phyloP scores from a whole-genome alignment of 2,329 filamentous ascomycete species.

The Botryotinia calthae region DNA sequence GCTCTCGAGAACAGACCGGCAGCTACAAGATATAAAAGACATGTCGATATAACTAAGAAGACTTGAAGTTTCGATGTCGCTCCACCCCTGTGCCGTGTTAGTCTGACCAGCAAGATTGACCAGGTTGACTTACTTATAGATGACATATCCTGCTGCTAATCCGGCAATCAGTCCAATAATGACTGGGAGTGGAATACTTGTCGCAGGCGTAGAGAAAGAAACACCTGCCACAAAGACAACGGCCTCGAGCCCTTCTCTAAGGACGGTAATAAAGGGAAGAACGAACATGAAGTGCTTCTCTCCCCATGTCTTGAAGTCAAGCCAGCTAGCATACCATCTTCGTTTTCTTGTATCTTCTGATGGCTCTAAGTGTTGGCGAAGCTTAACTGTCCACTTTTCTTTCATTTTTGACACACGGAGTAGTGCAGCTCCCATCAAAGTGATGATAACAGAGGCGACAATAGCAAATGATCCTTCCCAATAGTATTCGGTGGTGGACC shows the following conservation, averaged over 20 bases:
- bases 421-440: slow-evolving; percentile 74
- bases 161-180: slow-evolving; percentile 70
- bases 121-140: slow-evolving; percentile 66
- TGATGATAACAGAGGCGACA: slow-evolving; percentile 76
- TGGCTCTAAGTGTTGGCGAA: slow-evolving; percentile 61
- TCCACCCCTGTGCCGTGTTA: slow-evolving; percentile 49
- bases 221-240: slow-evolving; percentile 86
- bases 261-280: slow-evolving; percentile 82
- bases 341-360: slow-evolving; percentile 40
- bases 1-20: slow-evolving; percentile 77
- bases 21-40: slow-evolving; percentile 79
- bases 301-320: slow-evolving; percentile 58
- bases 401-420: slow-evolving; percentile 80
- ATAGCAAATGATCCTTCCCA: slow-evolving; percentile 81
- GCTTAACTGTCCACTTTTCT: slow-evolving; percentile 83
- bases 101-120: neutral
- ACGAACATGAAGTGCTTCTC: slow-evolving; percentile 86
- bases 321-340: slow-evolving; percentile 38
- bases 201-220: slow-evolving; percentile 70
- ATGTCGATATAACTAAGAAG: slow-evolving; percentile 80
- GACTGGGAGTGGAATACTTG: slow-evolving; percentile 74
- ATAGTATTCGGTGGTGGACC: slow-evolving; percentile 67
- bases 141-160: slow-evolving; percentile 62
- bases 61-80: slow-evolving; percentile 65
- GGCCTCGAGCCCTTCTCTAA: slow-evolving; percentile 82